Base-by-base conservation (phyloP, 345 rosid species). In the Bruguiera sexangula region DNA sequence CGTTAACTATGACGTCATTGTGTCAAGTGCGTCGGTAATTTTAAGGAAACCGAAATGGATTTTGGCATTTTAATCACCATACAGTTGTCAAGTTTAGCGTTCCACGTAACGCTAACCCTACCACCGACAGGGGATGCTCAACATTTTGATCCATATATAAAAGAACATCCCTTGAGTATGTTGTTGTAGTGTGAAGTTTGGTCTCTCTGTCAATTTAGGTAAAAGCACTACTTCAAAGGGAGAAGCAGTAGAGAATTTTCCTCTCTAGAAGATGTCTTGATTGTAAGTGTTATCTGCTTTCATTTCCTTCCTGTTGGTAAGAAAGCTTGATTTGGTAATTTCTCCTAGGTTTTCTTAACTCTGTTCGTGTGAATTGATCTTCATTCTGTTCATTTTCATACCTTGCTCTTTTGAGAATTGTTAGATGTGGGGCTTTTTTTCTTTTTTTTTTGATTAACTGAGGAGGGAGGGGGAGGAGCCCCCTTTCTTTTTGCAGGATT, bases 21-120 rank as follows among this genome's bases (percentile, higher is more conserved):
- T 65, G 74, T 74, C 74, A 75, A 65, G 60, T 75, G 69, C 21
- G 37, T 62, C 19, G 7, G 37, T 20, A 34, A 53, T 69, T 70
- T 69, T 57, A 64, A 5, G 32, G 55, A 24, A 21, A 54, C 39
- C 55, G 56, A 39, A 75, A 37, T n/a, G 58, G 71, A 60, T 71
- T 71, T 52, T 29, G 36, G 26, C 58, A 3, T 56, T 71, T 62
- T 34, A 70, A 48, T 66, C 72, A 54, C 71, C 71, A 61, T 71
- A 76, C 79, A 71, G 21, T 76, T 76, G 79, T 70, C 79, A 31
- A 68, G 57, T 54, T 74, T 68, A 55, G 69, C n/a, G 20, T 34
- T 68, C 54, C 73, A 74, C 65, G 60, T 74, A 54, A 48, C 65
- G 22, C 60, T 68, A 24, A 63, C 57, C 60, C 8, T 57, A 56